Conservation (phyloP, 208 protist genomes). For the Trypanosoma lewisi region DNA sequence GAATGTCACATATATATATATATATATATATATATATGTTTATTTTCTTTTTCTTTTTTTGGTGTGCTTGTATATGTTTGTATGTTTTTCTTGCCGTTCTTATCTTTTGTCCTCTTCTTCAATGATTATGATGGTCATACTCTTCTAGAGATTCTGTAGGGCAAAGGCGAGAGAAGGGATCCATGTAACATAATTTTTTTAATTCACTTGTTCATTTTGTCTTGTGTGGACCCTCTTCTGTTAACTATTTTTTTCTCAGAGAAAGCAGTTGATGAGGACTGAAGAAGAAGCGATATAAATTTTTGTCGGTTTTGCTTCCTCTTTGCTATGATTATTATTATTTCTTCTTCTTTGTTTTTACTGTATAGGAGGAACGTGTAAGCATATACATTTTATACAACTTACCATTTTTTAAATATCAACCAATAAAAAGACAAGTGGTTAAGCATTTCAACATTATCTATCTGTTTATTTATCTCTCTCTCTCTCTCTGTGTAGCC, state of each 20-base stretch:
- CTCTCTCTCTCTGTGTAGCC: no score
- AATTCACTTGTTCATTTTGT: no score
- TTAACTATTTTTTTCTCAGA: conserved; percentile 13
- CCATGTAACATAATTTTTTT: no score
- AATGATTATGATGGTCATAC: background rate
- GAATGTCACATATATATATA: background rate
- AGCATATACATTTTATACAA: conserved; percentile 10
- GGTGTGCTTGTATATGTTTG: background rate
- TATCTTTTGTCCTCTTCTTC: conserved; percentile 10
- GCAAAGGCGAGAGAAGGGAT: no score
- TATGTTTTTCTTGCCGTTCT: conserved; percentile 9
- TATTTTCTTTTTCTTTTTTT: conserved; percentile 2
- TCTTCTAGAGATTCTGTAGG: background rate
- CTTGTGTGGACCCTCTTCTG: background rate
- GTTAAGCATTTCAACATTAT: no score
- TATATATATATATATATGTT: background rate
- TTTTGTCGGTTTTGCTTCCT: background rate
- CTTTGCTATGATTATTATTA: background rate
- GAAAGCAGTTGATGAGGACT: background rate
- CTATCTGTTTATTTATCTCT: no score
- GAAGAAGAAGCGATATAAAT: background rate
- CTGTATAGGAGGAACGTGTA: background rate
- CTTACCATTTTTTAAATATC: no score
- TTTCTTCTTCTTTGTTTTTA: background rate
- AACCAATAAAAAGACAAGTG: no score